phyloP scores from a whole-genome alignment of 192 early-diverging fungal genomes.

The Physocladia obscura region DNA sequence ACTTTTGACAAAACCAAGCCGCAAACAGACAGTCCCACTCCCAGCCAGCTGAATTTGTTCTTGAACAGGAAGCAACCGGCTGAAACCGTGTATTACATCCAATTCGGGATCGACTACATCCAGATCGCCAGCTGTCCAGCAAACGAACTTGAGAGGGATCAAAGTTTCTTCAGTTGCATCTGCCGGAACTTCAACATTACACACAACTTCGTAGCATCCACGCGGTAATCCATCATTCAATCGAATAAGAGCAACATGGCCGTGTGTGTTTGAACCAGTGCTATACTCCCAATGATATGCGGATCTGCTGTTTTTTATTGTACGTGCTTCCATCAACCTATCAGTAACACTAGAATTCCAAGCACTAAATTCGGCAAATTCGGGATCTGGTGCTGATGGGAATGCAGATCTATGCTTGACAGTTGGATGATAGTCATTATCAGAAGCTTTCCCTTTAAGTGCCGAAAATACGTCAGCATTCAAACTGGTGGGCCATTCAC shows the following conservation, averaged over 20 bases:
- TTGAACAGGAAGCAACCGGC: constrained; percentile 22
- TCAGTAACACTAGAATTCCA: constrained; percentile 13
- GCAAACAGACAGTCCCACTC: constrained; percentile 20
- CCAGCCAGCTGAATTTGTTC: constrained; percentile 28
- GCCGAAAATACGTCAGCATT: constrained; percentile 27
- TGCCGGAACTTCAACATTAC: constrained; percentile 29
- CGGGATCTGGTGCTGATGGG: constrained; percentile 27
- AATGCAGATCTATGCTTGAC: constrained; percentile 18
- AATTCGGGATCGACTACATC: constrained; percentile 33
- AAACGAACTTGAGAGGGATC: constrained; percentile 31
- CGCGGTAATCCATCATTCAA: constrained; percentile 27
- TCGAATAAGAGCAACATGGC: constrained; percentile 32
- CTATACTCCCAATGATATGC: constrained; percentile 25
- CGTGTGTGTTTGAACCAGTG: constrained; percentile 24
- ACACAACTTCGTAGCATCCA: constrained; percentile 31
- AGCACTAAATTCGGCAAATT: constrained; percentile 22
- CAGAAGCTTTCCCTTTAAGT: neutral
- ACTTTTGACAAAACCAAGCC: constrained; percentile 30
- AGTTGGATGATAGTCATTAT: constrained; percentile 4
- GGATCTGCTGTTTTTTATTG: constrained; percentile 12
- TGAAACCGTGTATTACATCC: constrained; percentile 29
- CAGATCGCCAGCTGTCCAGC: constrained; percentile 24
- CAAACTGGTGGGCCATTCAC: constrained; percentile 29
- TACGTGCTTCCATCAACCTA: constrained; percentile 2
- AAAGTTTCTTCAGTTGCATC: constrained; percentile 7